These are phyloP conservation scores for Arabidopsis suecica DNA, from an alignment of 345 rosid genomes.

Conservation along the genomic window DNA sequence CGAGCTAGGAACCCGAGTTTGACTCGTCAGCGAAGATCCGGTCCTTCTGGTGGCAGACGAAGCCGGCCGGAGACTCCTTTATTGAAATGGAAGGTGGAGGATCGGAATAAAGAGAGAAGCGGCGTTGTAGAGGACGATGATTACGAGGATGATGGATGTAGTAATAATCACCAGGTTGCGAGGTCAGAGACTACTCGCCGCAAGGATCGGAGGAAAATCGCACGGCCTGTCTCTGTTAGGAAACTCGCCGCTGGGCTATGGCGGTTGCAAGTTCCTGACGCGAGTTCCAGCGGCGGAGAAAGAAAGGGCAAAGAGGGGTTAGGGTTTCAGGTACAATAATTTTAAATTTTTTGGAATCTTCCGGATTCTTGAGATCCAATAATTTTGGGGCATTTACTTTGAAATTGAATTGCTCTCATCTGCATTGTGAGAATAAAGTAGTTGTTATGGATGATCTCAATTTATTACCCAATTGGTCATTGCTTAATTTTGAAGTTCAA, in stretches of 20 bases:
- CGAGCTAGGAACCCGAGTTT: constrained; percentile 57
- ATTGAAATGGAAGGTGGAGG: constrained; percentile 79
- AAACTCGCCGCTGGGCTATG: constrained; percentile 90
- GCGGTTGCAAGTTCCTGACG: constrained; percentile 75
- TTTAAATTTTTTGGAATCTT: constrained; percentile 17
- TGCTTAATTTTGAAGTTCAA: constrained; percentile 29
- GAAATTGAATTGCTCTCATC: background rate
- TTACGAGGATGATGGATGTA: constrained; percentile 51
- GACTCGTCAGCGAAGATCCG: constrained; percentile 59
- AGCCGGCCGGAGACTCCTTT: constrained; percentile 86
- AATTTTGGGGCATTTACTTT: constrained; percentile 9
- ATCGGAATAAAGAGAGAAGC: constrained; percentile 44
- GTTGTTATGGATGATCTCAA: background rate
- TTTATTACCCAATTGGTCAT: constrained; percentile 5
- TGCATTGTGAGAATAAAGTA: constrained; percentile 6
- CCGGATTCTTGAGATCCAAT: constrained; percentile 27
- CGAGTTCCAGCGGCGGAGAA: constrained; percentile 45
- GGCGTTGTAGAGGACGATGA: constrained; percentile 48
- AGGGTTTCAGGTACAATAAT: constrained; percentile 66
- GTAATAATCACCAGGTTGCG: constrained; percentile 33
- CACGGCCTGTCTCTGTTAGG: constrained; percentile 67
- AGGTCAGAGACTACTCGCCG: constrained; percentile 39
- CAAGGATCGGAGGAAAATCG: constrained; percentile 46
- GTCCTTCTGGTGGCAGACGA: constrained; percentile 54
- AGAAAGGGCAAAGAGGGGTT: constrained; percentile 51